phyloP scores from a whole-genome alignment of 805 yeast species.

The Starmerella bombicola region DNA sequence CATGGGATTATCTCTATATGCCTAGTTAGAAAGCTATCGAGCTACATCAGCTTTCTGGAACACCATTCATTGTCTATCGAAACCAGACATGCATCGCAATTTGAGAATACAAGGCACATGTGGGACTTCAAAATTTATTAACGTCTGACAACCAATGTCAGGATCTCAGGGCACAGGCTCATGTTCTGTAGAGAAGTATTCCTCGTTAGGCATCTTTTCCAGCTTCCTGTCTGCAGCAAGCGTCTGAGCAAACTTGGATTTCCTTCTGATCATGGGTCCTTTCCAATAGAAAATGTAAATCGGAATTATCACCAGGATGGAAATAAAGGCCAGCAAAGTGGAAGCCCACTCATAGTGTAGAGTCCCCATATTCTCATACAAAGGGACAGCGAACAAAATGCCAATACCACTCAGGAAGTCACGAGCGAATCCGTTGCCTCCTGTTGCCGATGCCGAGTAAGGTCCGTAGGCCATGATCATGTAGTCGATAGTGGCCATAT shows the following conservation, averaged over 20 bases:
- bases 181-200: no score
- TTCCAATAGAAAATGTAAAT: slow-evolving; percentile 34
- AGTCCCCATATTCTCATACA: slow-evolving; percentile 30
- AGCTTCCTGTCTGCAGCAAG: slow-evolving; percentile 16
- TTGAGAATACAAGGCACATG: no score
- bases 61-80: no score
- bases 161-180: no score
- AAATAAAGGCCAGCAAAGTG: slow-evolving; percentile 31
- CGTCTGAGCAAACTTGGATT: slow-evolving; percentile 31
- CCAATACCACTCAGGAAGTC: slow-evolving; percentile 34
- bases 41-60: no score
- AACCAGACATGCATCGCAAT: no score
- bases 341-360: slow-evolving; percentile 33
- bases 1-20: no score
- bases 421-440: slow-evolving; percentile 35
- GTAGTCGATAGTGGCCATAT: slow-evolving; percentile 36
- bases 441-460: slow-evolving; percentile 36
- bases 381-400: slow-evolving; percentile 32
- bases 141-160: no score
- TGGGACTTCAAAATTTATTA: no score
- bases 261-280: slow-evolving; percentile 31
- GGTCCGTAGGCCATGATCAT: slow-evolving; percentile 36
- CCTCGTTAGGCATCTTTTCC: slow-evolving; percentile 20
- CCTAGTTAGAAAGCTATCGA: no score
- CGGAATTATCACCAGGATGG: slow-evolving; percentile 30